These are phyloP conservation scores for Coleophoma eucalyptorum DNA, from an alignment of 2,329 filamentous ascomycete species.

Conservation along the genomic window DNA sequence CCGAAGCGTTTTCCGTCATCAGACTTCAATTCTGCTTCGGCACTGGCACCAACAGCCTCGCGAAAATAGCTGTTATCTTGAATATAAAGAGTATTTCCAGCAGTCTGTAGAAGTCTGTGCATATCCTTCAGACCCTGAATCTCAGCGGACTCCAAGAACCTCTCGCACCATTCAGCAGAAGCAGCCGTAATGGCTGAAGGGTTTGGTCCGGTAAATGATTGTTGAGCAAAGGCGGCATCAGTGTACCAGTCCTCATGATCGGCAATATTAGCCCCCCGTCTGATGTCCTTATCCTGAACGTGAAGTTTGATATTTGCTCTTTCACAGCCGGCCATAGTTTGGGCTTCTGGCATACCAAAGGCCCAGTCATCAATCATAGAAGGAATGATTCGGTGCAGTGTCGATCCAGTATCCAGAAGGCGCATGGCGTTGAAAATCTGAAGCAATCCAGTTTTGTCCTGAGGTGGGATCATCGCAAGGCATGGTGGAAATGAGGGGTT, in stretches of 20 bases:
- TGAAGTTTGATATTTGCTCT: slow-evolving; percentile 9
- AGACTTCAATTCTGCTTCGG: slow-evolving; percentile 3
- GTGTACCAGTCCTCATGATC: slow-evolving; percentile 18
- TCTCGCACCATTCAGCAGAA: slow-evolving; percentile 11
- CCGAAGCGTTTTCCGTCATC: slow-evolving; percentile 15
- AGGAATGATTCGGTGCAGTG: slow-evolving; percentile 20
- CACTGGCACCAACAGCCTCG: slow-evolving; percentile 5
- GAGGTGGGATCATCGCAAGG: slow-evolving; percentile 20
- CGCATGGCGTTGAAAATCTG: slow-evolving; percentile 23
- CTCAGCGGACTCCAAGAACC: slow-evolving; percentile 13
- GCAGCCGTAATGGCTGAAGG: slow-evolving; percentile 18
- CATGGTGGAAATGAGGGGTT: slow-evolving; percentile 22
- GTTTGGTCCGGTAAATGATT: slow-evolving; percentile 35
- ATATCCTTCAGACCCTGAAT: slow-evolving; percentile 10
- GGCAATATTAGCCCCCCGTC: slow-evolving; percentile 22
- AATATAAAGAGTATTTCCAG: slow-evolving; percentile 15
- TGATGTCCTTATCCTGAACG: slow-evolving; percentile 21
- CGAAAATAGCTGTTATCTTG: slow-evolving; percentile 25
- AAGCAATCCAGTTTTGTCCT: slow-evolving; percentile 15
- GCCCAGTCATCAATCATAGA: slow-evolving; percentile 8
- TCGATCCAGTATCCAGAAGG: slow-evolving; percentile 14
- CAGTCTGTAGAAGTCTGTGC: slow-evolving; percentile 5
- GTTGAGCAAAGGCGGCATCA: slow-evolving; percentile 35
- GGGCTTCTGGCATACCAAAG: slow-evolving; percentile 5
- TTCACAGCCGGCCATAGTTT: slow-evolving; percentile 8